Conservation (phyloP, 2,329 filamentous ascomycete species). For the Pyrenochaeta sp. region DNA sequence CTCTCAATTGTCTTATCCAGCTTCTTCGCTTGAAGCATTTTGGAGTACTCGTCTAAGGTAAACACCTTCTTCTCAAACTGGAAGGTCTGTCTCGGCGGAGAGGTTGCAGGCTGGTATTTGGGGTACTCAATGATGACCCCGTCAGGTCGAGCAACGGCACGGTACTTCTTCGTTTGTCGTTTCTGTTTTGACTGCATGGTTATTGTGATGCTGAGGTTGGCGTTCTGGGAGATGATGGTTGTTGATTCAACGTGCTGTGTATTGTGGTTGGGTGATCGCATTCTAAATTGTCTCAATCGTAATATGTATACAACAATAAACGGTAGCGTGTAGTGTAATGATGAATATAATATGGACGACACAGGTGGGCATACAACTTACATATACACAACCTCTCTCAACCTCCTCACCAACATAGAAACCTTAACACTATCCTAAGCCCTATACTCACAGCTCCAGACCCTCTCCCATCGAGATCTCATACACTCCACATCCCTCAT, state of each 20-base stretch:
- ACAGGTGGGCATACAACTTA: neutral
- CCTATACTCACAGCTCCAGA: slow-evolving; percentile 8
- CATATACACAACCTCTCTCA: slow-evolving; percentile 1
- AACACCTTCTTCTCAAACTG: slow-evolving; percentile 6
- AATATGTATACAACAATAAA: neutral
- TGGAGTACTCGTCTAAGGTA: neutral
- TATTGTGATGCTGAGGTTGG: slow-evolving; percentile 6
- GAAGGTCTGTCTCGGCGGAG: neutral
- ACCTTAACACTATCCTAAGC: neutral
- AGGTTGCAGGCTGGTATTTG: slow-evolving; percentile 15
- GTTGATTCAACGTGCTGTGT: neutral
- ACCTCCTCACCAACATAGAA: neutral
- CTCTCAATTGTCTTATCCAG: neutral
- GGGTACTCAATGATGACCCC: slow-evolving; percentile 27
- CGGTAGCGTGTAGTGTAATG: neutral
- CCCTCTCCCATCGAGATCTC: slow-evolving; percentile 17
- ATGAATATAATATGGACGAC: neutral
- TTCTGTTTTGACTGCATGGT: slow-evolving; percentile 4
- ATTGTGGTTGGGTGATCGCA: neutral
- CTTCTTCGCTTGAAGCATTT: neutral
- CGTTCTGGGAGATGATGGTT: neutral
- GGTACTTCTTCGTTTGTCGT: slow-evolving; percentile 14
- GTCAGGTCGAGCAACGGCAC: slow-evolving; percentile 20
- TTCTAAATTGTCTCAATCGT: neutral
- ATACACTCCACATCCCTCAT: slow-evolving; percentile 14